Evolutionary conservation across 805 yeast species (phyloP), one percentile per base, ranked within the genome.

Genomic region (Saturnispora halmiae): DNA sequence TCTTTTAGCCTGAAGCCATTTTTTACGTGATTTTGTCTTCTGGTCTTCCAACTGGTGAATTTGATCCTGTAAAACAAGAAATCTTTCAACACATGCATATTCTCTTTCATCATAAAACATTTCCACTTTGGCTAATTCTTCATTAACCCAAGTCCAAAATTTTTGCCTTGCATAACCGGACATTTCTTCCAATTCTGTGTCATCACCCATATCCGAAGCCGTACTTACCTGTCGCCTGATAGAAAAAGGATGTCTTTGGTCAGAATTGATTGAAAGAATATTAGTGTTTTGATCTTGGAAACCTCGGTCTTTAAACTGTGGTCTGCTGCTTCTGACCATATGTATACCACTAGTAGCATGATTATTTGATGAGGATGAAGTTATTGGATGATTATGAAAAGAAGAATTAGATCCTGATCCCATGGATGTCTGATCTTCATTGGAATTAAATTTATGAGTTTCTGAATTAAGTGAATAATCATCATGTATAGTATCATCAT

Each of bases 101-200:
- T 83, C 94, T 48, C 70, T 75, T 24, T 69, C 74, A 33, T 56
- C 64, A 55, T 72, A 85, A 52, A 85, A 85, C 0, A 26, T 36
- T 29, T 82, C 77, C 7, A 84, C 79, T 55, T 77, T 81, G 4
- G 39, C 47, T 20, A 79, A 62, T 55, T 85, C 81, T 0, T 50
- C 40, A 41, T 82, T 80, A 4, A 85, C 67, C 94, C 94, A 85
- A 2, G 51, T 55, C n/a, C 69, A 47, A 47, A 85, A 86, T 39
- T 70, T 72, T 4, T 55, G 47, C 33, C 65, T 67, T 10, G 66
- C 70, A n/a, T 63, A 60, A 20, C 52, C 57, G 9, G 61, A 53
- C 30, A 58, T 44, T 38, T 59, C 59, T 9, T 59, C 63, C 34
- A 59, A 26, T 32, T 59, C 64, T 1, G 58, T 54, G 14, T 31